Percentiles rank a stretch among this genome's conserved stretches.
Evolutionary conservation across 768 basidiomycete genomes (phyloP).

Genomic region (Pisolithus orientalis): DNA sequence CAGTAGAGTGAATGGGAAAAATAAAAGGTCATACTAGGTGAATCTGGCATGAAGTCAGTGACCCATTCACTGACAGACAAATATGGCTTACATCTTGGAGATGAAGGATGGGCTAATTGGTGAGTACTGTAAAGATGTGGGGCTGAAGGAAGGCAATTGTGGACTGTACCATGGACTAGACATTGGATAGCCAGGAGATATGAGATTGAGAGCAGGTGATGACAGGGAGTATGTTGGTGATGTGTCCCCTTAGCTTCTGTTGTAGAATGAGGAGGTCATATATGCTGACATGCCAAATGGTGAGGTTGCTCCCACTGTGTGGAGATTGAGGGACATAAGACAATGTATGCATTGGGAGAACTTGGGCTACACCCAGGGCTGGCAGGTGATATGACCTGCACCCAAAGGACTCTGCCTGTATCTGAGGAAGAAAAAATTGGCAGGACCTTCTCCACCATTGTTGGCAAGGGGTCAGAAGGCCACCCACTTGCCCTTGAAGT

Average conservation of each 20-base stretch:
- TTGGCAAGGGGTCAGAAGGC: constrained; percentile 91
- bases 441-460: constrained; percentile 77
- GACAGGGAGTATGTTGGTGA: constrained; percentile 88
- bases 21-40: constrained; percentile 58
- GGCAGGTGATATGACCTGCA: constrained; percentile 84
- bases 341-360: constrained; percentile 84
- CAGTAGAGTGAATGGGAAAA: constrained; percentile 16
- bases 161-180: constrained; percentile 83
- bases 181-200: constrained; percentile 64
- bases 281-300: constrained; percentile 81
- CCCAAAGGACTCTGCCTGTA: constrained; percentile 85
- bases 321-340: constrained; percentile 86
- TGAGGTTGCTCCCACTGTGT: constrained; percentile 68
- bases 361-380: constrained; percentile 86
- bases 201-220: constrained; percentile 73
- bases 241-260: constrained; percentile 54
- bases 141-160: constrained; percentile 81
- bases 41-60: constrained; percentile 42
- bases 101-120: constrained; percentile 90
- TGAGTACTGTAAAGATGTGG: constrained; percentile 84
- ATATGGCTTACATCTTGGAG: constrained; percentile 67
- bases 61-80: not conserved
- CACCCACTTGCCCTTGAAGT: constrained; percentile 78
- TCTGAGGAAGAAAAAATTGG: constrained; percentile 62
- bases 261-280: constrained; percentile 77